Conservation (phyloP, 202 grass and related monocot genomes). For the Elaeis oleifera region DNA sequence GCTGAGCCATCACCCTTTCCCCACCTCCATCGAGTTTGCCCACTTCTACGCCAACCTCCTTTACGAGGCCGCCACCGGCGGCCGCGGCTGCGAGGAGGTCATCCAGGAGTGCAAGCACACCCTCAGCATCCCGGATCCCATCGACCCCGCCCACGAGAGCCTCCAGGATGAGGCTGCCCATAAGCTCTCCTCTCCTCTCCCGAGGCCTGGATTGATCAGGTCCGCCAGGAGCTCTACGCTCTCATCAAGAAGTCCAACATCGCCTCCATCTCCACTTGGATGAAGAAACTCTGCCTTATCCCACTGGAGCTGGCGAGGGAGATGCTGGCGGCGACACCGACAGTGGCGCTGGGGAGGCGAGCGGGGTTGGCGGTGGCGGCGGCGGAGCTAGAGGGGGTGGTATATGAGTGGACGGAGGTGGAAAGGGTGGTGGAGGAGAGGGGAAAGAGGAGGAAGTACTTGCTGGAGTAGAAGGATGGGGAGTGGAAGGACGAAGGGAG, state of each 20-base stretch:
- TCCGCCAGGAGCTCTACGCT: constrained; percentile 54
- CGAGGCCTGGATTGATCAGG: constrained; percentile 33
- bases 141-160: constrained; percentile 57
- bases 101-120: constrained; percentile 66
- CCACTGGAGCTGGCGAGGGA: too few species aligned
- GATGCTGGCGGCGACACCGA: too few species aligned
- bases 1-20: constrained; percentile 50
- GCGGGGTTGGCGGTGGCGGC: too few species aligned
- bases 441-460: too few species aligned
- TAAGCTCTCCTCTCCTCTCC: constrained; percentile 8
- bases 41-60: constrained; percentile 80
- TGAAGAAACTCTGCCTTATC: constrained; percentile 80
- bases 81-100: constrained; percentile 55
- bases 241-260: constrained; percentile 78
- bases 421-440: too few species aligned
- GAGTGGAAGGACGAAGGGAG: too few species aligned
- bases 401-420: too few species aligned
- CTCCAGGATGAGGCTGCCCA: constrained; percentile 30
- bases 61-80: constrained; percentile 45
- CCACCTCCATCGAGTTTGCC: constrained; percentile 76
- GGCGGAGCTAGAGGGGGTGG: too few species aligned
- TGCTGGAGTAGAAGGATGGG: too few species aligned
- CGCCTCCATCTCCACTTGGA: constrained; percentile 76
- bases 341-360: too few species aligned
- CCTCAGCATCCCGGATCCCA: constrained; percentile 38